A percentile compares a stretch with the other conserved stretches of the same genome.
phyloP scores from a whole-genome alignment of 2,329 filamentous ascomycete species.

The Hawksworthiomyces lignivorus region DNA sequence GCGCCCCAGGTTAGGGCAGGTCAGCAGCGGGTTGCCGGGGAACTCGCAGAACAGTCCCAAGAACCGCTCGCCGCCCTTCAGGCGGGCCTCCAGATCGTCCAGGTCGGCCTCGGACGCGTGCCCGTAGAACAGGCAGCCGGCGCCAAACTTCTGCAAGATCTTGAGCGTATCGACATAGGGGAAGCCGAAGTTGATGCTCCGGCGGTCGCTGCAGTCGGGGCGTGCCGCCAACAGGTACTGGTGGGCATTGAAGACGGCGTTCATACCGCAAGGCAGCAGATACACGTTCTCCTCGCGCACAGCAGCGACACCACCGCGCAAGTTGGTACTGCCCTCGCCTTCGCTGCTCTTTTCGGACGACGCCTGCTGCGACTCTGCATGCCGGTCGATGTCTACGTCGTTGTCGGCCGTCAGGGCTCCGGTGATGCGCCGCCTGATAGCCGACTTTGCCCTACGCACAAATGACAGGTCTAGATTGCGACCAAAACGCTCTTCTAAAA shows the following conservation, averaged over 20 bases:
- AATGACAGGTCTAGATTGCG: conserved; percentile 78
- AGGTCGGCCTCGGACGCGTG: conserved; percentile 69
- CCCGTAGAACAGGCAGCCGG: conserved; percentile 83
- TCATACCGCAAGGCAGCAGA: conserved; percentile 87
- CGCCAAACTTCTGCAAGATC: conserved; percentile 87
- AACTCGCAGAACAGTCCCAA: conserved; percentile 91
- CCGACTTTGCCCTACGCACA: conserved; percentile 73
- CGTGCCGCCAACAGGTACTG: conserved; percentile 60
- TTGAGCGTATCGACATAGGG: conserved; percentile 96
- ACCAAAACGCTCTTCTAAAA: conserved; percentile 90
- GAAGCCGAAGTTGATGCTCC: conserved; percentile 92
- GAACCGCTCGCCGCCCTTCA: conserved; percentile 66
- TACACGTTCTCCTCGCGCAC: conserved; percentile 84
- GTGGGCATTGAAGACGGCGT: conserved; percentile 85
- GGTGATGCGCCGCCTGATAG: conserved; percentile 79
- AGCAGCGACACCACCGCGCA: conserved; percentile 50
- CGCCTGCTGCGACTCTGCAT: too few species aligned
- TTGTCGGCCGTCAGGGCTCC: conserved; percentile 70
- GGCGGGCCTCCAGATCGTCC: conserved; percentile 68
- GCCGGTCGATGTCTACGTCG: conserved; percentile 45
- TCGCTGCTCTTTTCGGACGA: background rate
- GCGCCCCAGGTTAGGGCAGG: conserved; percentile 74
- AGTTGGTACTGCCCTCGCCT: conserved; percentile 31
- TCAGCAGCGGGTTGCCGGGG: conserved; percentile 82
- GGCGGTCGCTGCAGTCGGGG: conserved; percentile 39